phyloP scores from a whole-genome alignment of 2,329 filamentous ascomycete genomes.

The Cladosporium sp. region DNA sequence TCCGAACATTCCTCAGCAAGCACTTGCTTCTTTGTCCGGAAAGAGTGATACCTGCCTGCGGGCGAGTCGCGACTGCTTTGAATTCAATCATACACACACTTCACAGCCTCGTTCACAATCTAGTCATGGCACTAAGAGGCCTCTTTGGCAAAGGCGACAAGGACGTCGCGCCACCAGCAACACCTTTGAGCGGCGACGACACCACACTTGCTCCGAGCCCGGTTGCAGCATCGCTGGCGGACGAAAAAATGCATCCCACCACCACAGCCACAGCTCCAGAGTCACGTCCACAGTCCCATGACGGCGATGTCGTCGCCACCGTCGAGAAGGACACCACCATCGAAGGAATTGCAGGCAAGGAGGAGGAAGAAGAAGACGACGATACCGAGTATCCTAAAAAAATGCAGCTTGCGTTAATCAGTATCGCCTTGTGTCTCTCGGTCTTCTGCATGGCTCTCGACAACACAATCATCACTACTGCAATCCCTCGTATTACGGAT shows the following conservation, averaged over 20 bases:
- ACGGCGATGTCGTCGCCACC: neutral
- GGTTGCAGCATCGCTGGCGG: neutral
- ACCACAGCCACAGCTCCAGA: constrained; percentile 3
- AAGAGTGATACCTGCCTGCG: neutral
- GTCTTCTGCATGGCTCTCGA: constrained; percentile 37
- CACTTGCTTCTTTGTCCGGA: neutral
- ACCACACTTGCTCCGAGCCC: constrained; percentile 18
- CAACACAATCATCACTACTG: constrained; percentile 39
- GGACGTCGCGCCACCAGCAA: constrained; percentile 6
- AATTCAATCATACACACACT: neutral
- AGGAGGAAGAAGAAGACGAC: constrained; percentile 30
- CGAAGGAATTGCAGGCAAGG: constrained; percentile 9
- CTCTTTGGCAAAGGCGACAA: constrained; percentile 17
- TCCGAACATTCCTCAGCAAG: constrained; percentile 9
- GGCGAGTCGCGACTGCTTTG: neutral
- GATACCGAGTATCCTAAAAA: constrained; percentile 38
- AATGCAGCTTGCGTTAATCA: constrained; percentile 38
- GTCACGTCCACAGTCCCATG: constrained; percentile 8
- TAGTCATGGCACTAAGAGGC: constrained; percentile 11
- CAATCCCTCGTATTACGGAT: constrained; percentile 29
- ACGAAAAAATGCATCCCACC: constrained; percentile 18
- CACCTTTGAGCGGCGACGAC: constrained; percentile 16
- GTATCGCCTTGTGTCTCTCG: constrained; percentile 39
- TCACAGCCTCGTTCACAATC: neutral
- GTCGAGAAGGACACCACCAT: neutral